phyloP scores from a whole-genome alignment of 2,329 filamentous ascomycete species.

The Shiraia bambusicola region DNA sequence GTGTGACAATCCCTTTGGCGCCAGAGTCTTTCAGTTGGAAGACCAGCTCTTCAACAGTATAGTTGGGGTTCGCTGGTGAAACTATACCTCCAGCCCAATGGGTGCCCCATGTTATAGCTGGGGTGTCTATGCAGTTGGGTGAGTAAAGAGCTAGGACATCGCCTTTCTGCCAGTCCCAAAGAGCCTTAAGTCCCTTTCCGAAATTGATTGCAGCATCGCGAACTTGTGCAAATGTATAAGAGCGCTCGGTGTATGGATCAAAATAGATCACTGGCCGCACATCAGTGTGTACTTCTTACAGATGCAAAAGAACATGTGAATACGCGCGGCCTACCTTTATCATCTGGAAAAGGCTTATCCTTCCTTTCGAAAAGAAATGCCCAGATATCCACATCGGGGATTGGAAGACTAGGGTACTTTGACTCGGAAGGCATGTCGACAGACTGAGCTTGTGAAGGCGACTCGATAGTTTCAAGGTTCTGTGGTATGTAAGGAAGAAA shows the following conservation, averaged over 20 bases:
- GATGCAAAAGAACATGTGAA: not conserved
- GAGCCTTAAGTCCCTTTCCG: slow-evolving; percentile 72
- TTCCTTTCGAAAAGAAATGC: slow-evolving; percentile 72
- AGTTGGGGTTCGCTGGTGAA: slow-evolving; percentile 85
- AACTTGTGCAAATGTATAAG: slow-evolving; percentile 71
- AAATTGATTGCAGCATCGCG: slow-evolving; percentile 70
- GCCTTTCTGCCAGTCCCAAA: slow-evolving; percentile 77
- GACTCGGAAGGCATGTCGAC: slow-evolving; percentile 70
- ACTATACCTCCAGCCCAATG: slow-evolving; percentile 81
- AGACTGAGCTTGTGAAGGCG: slow-evolving; percentile 7
- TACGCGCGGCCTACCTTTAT: slow-evolving; percentile 61
- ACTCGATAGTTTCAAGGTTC: slow-evolving; percentile 7
- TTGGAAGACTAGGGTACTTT: slow-evolving; percentile 62
- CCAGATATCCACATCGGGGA: slow-evolving; percentile 79
- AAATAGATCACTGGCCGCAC: slow-evolving; percentile 67
- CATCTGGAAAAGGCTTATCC: slow-evolving; percentile 65
- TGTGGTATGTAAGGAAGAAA: slow-evolving; percentile 5
- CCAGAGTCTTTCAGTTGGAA: slow-evolving; percentile 80
- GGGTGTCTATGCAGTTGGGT: slow-evolving; percentile 83
- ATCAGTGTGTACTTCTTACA: slow-evolving; percentile 9
- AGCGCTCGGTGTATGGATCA: slow-evolving; percentile 68
- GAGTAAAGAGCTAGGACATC: slow-evolving; percentile 82
- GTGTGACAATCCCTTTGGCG: slow-evolving; percentile 74
- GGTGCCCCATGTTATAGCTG: slow-evolving; percentile 72
- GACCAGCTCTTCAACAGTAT: slow-evolving; percentile 79